A percentile compares a stretch with the other conserved stretches of the same genome.
phyloP scores from a whole-genome alignment of 208 protist genomes.

The Crithidia sp. region DNA sequence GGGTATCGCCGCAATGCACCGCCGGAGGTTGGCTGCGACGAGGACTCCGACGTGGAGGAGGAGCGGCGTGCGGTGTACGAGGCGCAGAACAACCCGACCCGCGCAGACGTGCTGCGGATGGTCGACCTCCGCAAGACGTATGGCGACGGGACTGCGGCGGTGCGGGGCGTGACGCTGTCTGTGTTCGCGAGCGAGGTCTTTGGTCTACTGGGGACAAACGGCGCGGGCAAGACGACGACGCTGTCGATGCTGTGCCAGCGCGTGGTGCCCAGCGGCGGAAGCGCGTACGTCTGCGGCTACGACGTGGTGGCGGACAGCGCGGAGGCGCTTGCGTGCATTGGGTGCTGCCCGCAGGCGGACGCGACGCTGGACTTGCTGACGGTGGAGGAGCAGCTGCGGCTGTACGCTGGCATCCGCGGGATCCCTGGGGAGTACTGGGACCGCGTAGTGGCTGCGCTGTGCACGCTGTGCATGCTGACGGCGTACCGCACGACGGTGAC shows the following conservation, averaged over 20 bases:
- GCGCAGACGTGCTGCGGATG: slow-evolving; percentile 34
- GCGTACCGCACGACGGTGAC: slow-evolving; percentile 42
- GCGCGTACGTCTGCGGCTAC: slow-evolving; percentile 53
- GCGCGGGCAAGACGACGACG: slow-evolving; percentile 88
- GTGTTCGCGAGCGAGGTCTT: slow-evolving; percentile 63
- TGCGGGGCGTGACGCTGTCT: slow-evolving; percentile 50
- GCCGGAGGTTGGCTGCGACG: slow-evolving; percentile 7
- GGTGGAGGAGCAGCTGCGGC: slow-evolving; percentile 86
- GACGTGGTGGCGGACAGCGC: slow-evolving; percentile 50
- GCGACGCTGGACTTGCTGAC: slow-evolving; percentile 91
- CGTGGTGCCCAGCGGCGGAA: slow-evolving; percentile 68
- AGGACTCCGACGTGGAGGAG: slow-evolving; percentile 52
- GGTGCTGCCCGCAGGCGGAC: slow-evolving; percentile 96
- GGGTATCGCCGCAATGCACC: not conserved
- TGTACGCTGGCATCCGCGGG: slow-evolving; percentile 45
- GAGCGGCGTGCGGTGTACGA: slow-evolving; percentile 41
- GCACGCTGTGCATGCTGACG: slow-evolving; percentile 81
- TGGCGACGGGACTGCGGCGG: slow-evolving; percentile 34
- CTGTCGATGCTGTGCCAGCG: slow-evolving; percentile 83
- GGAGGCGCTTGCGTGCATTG: slow-evolving; percentile 58
- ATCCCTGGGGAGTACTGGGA: slow-evolving; percentile 58
- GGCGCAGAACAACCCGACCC: slow-evolving; percentile 14
- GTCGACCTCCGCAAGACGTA: slow-evolving; percentile 44
- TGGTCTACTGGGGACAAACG: slow-evolving; percentile 63
- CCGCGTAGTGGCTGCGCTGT: slow-evolving; percentile 39